Evolutionary conservation across 495 filamentous ascomycete genomes (phyloP).

Genomic region (Trichoderma orchidacearum): DNA sequence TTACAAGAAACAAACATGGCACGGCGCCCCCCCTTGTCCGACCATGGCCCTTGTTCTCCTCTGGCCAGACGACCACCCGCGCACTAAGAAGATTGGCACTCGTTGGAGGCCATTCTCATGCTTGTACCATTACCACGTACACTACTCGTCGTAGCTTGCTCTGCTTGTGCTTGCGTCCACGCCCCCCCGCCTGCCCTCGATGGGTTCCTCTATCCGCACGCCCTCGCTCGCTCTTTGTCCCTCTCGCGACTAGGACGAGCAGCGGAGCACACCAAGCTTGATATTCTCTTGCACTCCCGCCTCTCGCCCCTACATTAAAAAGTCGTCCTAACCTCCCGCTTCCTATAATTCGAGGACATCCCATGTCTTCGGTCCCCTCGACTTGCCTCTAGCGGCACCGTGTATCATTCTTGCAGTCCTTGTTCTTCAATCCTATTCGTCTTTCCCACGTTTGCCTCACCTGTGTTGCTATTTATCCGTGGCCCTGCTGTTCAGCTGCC

Average conservation of each 20-base stretch:
- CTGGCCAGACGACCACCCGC: not conserved
- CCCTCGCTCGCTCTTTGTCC: not conserved
- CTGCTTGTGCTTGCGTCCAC: not conserved
- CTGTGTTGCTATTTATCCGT: not conserved
- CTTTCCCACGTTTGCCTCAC: not conserved
- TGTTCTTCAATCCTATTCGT: not conserved
- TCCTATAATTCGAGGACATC: not conserved
- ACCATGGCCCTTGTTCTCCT: not conserved
- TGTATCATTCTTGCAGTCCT: not conserved
- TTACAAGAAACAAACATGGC: slow-evolving; percentile 1
- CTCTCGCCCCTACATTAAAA: not conserved
- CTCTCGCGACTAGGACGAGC: not conserved
- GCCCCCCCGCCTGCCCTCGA: not conserved
- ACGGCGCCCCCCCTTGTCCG: not conserved
- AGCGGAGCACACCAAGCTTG: not conserved
- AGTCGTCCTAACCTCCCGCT: not conserved
- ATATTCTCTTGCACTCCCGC: not conserved
- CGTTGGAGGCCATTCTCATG: not conserved
- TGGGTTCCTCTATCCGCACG: not conserved
- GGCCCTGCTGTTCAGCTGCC: not conserved
- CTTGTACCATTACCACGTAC: not conserved
- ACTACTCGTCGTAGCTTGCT: no score
- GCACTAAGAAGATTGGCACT: not conserved
- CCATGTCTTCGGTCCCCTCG: not conserved
- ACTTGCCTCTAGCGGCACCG: not conserved